Percentiles rank a stretch among this genome's conserved stretches.
Conservation (phyloP, 306 rosid species). For the Acacia confusa region DNA sequence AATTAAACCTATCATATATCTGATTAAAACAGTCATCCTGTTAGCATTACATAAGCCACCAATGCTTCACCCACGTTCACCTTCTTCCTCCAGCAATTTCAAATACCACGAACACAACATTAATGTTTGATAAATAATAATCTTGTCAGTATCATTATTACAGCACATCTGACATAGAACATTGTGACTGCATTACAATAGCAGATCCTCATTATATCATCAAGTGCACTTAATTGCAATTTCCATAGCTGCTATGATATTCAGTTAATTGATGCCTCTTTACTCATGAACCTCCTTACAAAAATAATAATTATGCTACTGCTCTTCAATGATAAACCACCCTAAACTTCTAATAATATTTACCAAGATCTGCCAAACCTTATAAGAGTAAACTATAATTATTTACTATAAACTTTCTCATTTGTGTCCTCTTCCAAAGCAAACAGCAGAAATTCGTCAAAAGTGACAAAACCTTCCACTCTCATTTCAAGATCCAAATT, state of each 20-base stretch:
- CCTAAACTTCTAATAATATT: background rate
- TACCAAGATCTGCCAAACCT: background rate
- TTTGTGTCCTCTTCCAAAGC: constrained; percentile 14
- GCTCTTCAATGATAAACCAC: background rate
- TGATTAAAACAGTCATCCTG: background rate
- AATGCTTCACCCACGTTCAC: background rate
- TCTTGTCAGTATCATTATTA: background rate
- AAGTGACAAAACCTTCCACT: constrained; percentile 18
- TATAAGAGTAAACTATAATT: background rate
- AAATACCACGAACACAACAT: background rate
- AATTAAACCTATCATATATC: background rate
- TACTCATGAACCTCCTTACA: background rate
- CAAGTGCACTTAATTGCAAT: background rate
- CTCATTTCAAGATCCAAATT: constrained; percentile 42
- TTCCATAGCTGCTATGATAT: background rate
- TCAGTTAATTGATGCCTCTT: background rate
- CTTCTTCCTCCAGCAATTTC: constrained; percentile 1
- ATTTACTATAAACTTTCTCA: background rate
- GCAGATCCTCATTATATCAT: background rate
- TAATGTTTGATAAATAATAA: background rate
- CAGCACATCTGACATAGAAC: background rate
- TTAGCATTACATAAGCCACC: background rate
- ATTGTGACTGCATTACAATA: background rate
- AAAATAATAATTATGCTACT: background rate
- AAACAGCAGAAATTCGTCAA: constrained; percentile 19